Base-by-base conservation (phyloP, 2,329 filamentous ascomycete genomes). In the Fusarium stilboides region DNA sequence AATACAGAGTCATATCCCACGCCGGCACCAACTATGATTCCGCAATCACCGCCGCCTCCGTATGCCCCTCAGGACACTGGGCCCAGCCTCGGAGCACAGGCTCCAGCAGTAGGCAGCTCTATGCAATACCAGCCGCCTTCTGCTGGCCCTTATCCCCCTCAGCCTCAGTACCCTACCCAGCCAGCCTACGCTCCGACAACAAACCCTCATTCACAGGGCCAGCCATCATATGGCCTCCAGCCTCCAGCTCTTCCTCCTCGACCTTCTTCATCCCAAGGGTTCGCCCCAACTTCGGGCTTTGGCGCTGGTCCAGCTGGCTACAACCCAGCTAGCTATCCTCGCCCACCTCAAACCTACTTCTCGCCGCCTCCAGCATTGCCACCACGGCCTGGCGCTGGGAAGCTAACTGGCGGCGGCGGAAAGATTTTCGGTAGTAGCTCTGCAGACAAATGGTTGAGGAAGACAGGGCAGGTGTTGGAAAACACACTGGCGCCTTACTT, bases 391-490 rank as follows among this genome's bases (percentile, higher is more conserved):
- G 57, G 60, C 5, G 43, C 69, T 13, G 68, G 70, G 3, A 76
- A 74, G 33, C 17, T 64, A 44, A 33, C 62, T 37, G 62, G 60
- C n/a, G 54, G 62, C 2, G 51, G 69, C 6, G 68, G 71, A 6
- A 76, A 74, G 45, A 66, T 79, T 15, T 78, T 80, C 46, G 75
- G 77, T 26, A 74, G 75, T 59, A 74, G 73, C 34, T 77, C 77
- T 19, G 79, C 77, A 2, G 74, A 77, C 58, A 78, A 76, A 55
- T 79, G 78, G 75, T 50, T 80, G 14, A 77, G 75, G 51, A 80
- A 77, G 71, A 80, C 78, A 26, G 76, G 75, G 24, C 74, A 78
- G 45, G 75, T 74, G 14, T 63, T 81, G 22, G 79, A 80, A 64
- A 78, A 70, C 46, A 78, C 72, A 34, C 62, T 79, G 44, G 78